Evolutionary conservation across 2,329 filamentous ascomycete genomes (phyloP).

Genomic region (Sporothrix globosa): DNA sequence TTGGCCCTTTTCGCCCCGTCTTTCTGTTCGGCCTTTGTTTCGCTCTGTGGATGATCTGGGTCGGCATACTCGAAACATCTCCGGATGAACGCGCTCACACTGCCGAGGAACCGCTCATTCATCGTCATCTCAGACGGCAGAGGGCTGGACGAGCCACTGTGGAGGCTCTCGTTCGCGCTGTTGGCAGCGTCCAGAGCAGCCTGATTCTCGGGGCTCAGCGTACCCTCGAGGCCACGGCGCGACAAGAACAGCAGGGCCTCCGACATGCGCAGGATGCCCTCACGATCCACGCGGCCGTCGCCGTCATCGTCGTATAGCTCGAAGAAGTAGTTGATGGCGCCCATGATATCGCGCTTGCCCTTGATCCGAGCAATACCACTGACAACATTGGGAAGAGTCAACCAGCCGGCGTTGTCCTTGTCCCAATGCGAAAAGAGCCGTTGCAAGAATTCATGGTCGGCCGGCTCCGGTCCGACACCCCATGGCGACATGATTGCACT

Average conservation of each 20-base stretch:
- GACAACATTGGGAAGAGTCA: constrained; percentile 90
- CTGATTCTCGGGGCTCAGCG: constrained; percentile 67
- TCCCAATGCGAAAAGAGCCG: constrained; percentile 90
- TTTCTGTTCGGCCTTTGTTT: constrained; percentile 41
- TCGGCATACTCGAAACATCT: constrained; percentile 98
- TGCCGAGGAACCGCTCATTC: constrained; percentile 88
- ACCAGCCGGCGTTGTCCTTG: constrained; percentile 70
- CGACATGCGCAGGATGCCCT: constrained; percentile 92
- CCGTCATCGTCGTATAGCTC: constrained; percentile 93
- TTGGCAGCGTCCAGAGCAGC: constrained; percentile 47
- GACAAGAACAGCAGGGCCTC: constrained; percentile 93
- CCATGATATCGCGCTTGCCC: constrained; percentile 94
- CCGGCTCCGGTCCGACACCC: constrained; percentile 66
- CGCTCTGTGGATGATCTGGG: constrained; percentile 74
- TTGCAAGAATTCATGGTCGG: constrained; percentile 92
- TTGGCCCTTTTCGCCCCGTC: neutral
- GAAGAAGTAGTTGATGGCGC: constrained; percentile 96
- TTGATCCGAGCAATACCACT: constrained; percentile 89
- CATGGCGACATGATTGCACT: constrained; percentile 51
- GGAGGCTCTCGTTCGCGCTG: constrained; percentile 32
- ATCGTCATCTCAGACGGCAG: constrained; percentile 58
- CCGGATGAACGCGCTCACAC: constrained; percentile 92
- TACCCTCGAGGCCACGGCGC: constrained; percentile 79
- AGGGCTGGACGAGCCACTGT: constrained; percentile 46
- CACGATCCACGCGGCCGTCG: constrained; percentile 88